Evolutionary conservation across 192 early-diverging fungal species (phyloP), one percentile per base, ranked within the genome.

Genomic region (Coemansia aciculifera): DNA sequence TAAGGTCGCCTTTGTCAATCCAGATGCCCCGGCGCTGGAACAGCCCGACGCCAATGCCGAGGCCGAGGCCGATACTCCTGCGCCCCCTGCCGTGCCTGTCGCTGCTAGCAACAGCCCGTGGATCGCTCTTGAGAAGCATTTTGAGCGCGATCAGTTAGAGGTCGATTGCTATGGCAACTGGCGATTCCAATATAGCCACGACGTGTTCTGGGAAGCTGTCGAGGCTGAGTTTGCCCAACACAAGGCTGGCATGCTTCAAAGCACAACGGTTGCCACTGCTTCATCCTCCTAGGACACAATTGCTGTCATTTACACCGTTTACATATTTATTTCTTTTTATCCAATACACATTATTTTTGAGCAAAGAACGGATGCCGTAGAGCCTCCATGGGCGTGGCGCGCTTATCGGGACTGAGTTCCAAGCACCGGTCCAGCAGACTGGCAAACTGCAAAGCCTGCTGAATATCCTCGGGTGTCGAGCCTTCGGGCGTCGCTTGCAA

Each of bases 351-450:
- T 31, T 63, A 52, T 12, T 62, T 37, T 64, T 44, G 42, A 13
- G 83, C 84, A 49, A 93, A 84, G 71, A 99, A 99, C 23, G 95
- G 91, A 75, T 98, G 96, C 13, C 73, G 66, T 42, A 99, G 74
- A 7, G 96, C 97, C 60, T 98, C 95, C 15, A 85, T 84, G 1
- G 93, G 90, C 17, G 90, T 89, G 62, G 97, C 83, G 43, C 97
- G 87, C 68, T 94, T 93, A 60, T 97, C 96, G 6, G 97, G 97
- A 66, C 87, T 92, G 24, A 98, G 72, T 36, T 85, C 77, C 60
- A 98, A 74, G 59, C 90, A 89, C 65, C 88, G 88, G n/a, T 97
- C 95, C 40, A 99, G 73, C 52, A 99, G 84, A 66, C 93, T 90
- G 54, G 87, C 87, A 85, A 99, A 94, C 0, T 85, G 80, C 36